Conservation (phyloP, 2,329 filamentous ascomycete genomes). For the Colletotrichum cordylinicola region DNA sequence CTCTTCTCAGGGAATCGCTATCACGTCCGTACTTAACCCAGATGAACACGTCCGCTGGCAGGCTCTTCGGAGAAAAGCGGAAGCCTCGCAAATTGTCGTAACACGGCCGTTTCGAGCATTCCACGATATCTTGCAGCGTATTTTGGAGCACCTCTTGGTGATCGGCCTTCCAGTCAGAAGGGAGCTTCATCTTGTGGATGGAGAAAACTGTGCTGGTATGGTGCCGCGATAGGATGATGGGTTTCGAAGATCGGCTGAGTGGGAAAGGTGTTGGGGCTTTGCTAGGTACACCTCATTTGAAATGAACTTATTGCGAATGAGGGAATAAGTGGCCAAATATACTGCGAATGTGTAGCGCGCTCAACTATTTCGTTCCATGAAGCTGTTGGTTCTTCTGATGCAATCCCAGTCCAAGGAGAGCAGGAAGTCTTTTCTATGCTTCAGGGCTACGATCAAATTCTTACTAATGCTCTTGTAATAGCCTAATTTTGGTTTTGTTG, state of each 20-base stretch:
- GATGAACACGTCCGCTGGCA: background rate
- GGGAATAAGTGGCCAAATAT: rapidly evolving
- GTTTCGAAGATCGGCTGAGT: background rate
- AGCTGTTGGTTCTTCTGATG: too few relatives aligned
- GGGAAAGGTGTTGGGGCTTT: rapidly evolving
- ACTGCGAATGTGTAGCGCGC: background rate
- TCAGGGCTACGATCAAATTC: too few relatives aligned
- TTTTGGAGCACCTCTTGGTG: background rate
- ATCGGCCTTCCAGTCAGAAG: background rate
- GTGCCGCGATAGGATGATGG: background rate
- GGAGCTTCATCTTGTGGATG: background rate
- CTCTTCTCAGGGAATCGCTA: background rate
- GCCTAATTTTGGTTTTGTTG: background rate
- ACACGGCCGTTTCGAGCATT: background rate
- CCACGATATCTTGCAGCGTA: background rate
- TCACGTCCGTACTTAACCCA: background rate
- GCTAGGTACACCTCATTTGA: background rate
- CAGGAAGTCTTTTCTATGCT: too few relatives aligned
- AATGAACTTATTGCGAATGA: background rate
- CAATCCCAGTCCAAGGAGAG: too few relatives aligned
- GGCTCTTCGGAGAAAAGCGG: background rate
- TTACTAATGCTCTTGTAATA: too few relatives aligned
- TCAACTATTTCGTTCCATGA: too few relatives aligned
- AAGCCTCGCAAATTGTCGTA: background rate
- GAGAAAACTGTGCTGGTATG: background rate